A percentile compares a stretch with the other conserved stretches of the same genome.
Conservation (phyloP, 1,139 yeast species). For the Candida tunisiensis region DNA sequence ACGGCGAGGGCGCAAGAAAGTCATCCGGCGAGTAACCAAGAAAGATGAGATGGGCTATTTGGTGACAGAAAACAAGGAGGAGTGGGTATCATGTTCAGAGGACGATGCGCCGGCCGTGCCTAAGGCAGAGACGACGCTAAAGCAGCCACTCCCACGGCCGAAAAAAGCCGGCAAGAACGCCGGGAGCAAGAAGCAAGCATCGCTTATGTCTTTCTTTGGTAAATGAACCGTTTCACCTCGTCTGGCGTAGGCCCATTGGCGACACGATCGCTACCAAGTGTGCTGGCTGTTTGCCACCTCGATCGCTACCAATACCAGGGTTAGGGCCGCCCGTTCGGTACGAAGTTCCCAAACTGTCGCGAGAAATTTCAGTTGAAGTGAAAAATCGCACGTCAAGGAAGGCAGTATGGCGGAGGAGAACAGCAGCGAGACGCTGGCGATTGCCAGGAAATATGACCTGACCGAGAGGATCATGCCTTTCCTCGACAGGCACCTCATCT, state of each 20-base stretch:
- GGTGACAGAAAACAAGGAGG: constrained; percentile 6
- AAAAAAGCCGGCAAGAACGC: constrained; percentile 2
- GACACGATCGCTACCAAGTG: background rate
- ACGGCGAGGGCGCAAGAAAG: background rate
- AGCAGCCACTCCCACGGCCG: constrained; percentile 3
- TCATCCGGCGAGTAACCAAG: constrained; percentile 1
- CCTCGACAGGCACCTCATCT: constrained; percentile 40
- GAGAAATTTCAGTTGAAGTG: too few relatives aligned
- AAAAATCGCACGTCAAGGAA: background rate
- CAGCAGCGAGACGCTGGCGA: background rate
- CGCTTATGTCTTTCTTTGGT: constrained; percentile 8
- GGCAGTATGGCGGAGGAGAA: background rate
- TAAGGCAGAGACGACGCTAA: background rate
- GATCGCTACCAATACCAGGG: background rate
- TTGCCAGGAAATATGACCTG: constrained; percentile 24
- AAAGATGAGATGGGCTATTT: constrained; percentile 7
- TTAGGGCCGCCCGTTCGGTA: background rate
- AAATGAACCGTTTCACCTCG: constrained; percentile 3
- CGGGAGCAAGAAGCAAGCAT: constrained; percentile 5
- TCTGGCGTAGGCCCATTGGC: background rate
- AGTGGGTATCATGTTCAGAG: constrained; percentile 8
- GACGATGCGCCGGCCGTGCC: too few relatives aligned
- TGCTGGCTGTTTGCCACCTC: too few relatives aligned
- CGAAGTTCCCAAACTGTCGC: too few relatives aligned
- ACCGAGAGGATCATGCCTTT: constrained; percentile 35